Base-by-base conservation (phyloP, 352 stramenopile genomes). In the Chloridella minuta region DNA sequence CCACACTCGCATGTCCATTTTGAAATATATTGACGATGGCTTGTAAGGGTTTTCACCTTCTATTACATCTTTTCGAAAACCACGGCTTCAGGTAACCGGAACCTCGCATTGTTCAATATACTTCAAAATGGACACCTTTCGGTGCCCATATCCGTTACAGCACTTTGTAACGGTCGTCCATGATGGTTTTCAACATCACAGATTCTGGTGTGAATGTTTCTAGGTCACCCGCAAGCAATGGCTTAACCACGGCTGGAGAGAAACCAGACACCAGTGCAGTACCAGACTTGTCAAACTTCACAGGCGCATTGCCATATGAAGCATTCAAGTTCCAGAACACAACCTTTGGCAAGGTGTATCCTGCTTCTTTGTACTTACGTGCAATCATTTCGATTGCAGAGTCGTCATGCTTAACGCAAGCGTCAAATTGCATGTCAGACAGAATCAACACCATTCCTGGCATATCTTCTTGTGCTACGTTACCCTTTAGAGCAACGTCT, bases 191-290 rank as follows among this genome's bases (percentile, higher is more conserved):
- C n/a, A 25, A 22, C 51, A 83, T 83, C 23, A 83, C 23, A 25
- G n/a, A 24, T 83, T 83, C n/a, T 83, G 51, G 51, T 25, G 51
- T 25, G 27, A 30, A 30, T 30, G 27, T 30, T 83, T 83, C 51
- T 25, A 83, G n/a, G 23, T 83, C 51, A 25, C 51, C 51, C 23
- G n/a, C 51, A 83, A 83, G 51, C 23, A 83, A 83, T 22, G n/a
- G n/a, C 23, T 22, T 83, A 22, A 83, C 23, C n/a, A 83, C 23
- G n/a, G 51, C 51, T 83, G 51, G 51, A 83, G 51, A 83, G 51
- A 83, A 83, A 25, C 51, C 51, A 83, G 51, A 83, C n/a, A 83
- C 51, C 51, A 83, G 23, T 83, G 51, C 51, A 83, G 51, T 83
- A 25, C 51, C 51, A 25, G n/a, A 24, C 23, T 83, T 83, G 51